Evolutionary conservation across 169 alveolate genomes (phyloP).

Genomic region (Eimeria sp.): DNA sequence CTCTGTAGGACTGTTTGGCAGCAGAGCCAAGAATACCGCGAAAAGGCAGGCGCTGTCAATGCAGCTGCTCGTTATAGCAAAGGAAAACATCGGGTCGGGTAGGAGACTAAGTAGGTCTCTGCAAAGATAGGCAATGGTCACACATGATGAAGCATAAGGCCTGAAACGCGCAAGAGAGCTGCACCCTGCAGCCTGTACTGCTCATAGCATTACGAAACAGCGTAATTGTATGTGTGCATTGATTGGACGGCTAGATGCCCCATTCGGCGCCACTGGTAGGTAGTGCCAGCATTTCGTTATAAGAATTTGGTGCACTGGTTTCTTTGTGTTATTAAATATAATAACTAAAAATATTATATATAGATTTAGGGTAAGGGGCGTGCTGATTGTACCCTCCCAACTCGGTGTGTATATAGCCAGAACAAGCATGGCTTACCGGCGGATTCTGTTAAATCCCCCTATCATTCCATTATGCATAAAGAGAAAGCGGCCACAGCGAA

Average conservation of each 20-base stretch:
- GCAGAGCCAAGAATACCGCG: slow-evolving; percentile 74
- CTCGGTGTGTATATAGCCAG: not conserved
- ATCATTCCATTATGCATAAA: slow-evolving; percentile 82
- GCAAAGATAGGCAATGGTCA: slow-evolving; percentile 9
- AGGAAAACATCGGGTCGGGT: slow-evolving; percentile 65
- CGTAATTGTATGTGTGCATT: not conserved
- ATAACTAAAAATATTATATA: too few species aligned
- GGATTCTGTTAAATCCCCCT: slow-evolving; percentile 70
- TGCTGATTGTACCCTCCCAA: not conserved
- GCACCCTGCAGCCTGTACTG: not conserved
- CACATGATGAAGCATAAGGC: not conserved
- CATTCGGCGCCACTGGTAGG: not conserved
- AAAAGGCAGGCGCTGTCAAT: slow-evolving; percentile 80
- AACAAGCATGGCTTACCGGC: slow-evolving; percentile 46
- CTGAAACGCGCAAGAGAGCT: not conserved
- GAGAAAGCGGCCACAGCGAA: slow-evolving; percentile 80
- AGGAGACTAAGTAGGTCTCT: slow-evolving; percentile 72
- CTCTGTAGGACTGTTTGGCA: slow-evolving; percentile 71
- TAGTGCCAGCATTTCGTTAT: not conserved
- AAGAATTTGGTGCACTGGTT: too few species aligned
- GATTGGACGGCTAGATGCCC: not conserved
- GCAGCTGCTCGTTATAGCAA: slow-evolving; percentile 73
- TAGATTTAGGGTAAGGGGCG: not conserved
- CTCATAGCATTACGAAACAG: not conserved
- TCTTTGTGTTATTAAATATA: too few species aligned